Evolutionary conservation across 2,329 filamentous ascomycete species (phyloP), one percentile per base, ranked within the genome.

Genomic region (Hypoxylon sp.): DNA sequence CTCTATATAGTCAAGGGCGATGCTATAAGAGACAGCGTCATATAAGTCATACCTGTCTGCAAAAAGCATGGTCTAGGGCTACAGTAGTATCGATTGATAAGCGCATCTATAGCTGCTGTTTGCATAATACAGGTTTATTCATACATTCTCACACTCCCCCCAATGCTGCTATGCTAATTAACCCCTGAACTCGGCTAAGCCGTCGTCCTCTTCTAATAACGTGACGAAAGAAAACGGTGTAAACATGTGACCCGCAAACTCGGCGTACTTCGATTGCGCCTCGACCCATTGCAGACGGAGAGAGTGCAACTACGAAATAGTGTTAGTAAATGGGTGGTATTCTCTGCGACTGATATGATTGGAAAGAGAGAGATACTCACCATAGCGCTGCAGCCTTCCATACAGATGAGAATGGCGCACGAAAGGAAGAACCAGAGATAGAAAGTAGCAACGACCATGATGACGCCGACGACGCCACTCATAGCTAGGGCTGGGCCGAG

Each of bases 371-470:
- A n/a, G 6, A 9, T 32, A 57, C 74, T 72, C 70, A 77, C 75
- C 91, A 93, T 93, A 66, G 91, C 91, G 78, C 88, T 91, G 22
- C 91, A 93, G 61, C 91, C 91, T 76, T 94, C 91, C 91, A 93
- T 94, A 67, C 92, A 86, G 74, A 92, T 92, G 61, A 94, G 82
- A 64, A 93, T 90, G 4, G 85, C 86, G 61, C 93, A 86, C 1
- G 90, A 93, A 56, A 98, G 87, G 74, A 89, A 87, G 80, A 99
- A 97, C 93, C 96, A 99, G 72, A 94, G 82, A 76, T 87, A 91
- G 82, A 98, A 98, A 49, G 90, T 88, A 52, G 91, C 79, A 49
- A 98, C 91, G 71, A 95, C 89, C 82, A 92, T 89, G 72, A 97
- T 84, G 50, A 95, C 89, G 59, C 94, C 94, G 0, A 87, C 65